Base-by-base conservation (phyloP, 1,139 yeast species). In the Yamadazyma spencermartinsiae region DNA sequence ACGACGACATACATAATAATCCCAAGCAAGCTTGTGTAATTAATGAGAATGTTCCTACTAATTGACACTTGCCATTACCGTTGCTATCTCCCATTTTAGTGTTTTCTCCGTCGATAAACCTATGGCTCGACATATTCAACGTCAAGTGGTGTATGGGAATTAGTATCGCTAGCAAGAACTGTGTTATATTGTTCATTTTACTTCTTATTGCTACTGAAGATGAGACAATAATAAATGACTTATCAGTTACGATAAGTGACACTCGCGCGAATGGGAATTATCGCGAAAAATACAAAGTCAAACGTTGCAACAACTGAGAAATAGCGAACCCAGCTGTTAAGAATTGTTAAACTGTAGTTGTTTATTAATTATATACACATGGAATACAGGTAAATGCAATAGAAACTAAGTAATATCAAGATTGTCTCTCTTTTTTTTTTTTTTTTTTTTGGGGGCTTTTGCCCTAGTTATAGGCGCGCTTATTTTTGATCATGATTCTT, bases 11-110 rank as follows among this genome's bases (percentile, higher is more conserved):
- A 19, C 96, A 90, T 25, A 88, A 65, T 5, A 82, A 59, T 0
- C 98, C 98, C 64, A 92, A 59, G 4, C 73, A 49, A 1, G 74
- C 72, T 54, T 85, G 94, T 2, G 87, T 78, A 10, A 80, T 38
- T 16, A 85, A 61, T 0, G 90, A 82, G 39, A 83, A 80, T 4
- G 90, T 85, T 0, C 92, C 92, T 28, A 85, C 66, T 10, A 85
- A 63, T 53, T 83, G 81, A 61, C 94, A 85, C 44, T 74, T 61
- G 19, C 56, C 57, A 31, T 53, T 23, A 7, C 23, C 23, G 10
- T 6, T 7, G n/a, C 13, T 13, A 28, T 13, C 20, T 7, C 5
- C 3, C 9, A 3, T 16, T 4, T 10, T 9, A 4, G 12, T 7
- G 4, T 28, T 12, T 4, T 28, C 20, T 7, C 31, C 31, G n/a